phyloP scores from a whole-genome alignment of 2,329 filamentous ascomycete species.

The Hysterium pulicare region DNA sequence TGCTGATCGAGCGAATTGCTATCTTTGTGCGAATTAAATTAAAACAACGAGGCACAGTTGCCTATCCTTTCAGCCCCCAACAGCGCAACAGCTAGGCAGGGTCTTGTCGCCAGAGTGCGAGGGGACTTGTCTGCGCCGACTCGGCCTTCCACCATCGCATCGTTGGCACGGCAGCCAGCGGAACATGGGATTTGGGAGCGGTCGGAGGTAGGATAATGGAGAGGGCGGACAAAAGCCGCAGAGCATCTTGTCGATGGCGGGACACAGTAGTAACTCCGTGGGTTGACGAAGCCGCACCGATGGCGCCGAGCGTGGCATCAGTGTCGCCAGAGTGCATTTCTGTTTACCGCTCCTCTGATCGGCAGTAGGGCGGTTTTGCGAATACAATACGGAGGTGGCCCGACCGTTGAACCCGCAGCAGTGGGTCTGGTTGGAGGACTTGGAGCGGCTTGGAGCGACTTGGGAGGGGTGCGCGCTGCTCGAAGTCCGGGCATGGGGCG shows the following conservation, averaged over 20 bases:
- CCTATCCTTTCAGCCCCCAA: conserved; percentile 9
- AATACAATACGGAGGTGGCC: conserved; percentile 1
- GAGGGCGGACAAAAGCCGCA: conserved; percentile 2
- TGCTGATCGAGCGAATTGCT: conserved; percentile 2
- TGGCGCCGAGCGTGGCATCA: not conserved
- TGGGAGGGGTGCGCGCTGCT: too few relatives aligned
- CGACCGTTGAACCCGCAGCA: conserved; percentile 14
- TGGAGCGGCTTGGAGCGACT: too few relatives aligned
- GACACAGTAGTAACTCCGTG: too few relatives aligned
- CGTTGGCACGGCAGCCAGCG: not conserved
- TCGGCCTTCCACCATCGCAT: not conserved
- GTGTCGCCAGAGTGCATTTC: conserved; percentile 7
- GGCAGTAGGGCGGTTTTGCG: conserved; percentile 3
- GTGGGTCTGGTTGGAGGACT: conserved; percentile 9
- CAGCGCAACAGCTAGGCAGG: not conserved
- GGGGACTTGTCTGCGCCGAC: not conserved
- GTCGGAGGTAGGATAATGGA: conserved; percentile 1
- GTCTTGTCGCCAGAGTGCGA: not conserved
- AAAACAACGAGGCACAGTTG: conserved; percentile 3
- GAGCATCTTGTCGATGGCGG: too few relatives aligned
- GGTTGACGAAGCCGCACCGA: not conserved
- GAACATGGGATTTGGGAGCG: not conserved
- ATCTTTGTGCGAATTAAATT: conserved; percentile 11
- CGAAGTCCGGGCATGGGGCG: conserved; percentile 4
- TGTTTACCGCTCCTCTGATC: conserved; percentile 13